phyloP scores from a whole-genome alignment of 2,329 filamentous ascomycete species.

The Sporothrix schenckii region DNA sequence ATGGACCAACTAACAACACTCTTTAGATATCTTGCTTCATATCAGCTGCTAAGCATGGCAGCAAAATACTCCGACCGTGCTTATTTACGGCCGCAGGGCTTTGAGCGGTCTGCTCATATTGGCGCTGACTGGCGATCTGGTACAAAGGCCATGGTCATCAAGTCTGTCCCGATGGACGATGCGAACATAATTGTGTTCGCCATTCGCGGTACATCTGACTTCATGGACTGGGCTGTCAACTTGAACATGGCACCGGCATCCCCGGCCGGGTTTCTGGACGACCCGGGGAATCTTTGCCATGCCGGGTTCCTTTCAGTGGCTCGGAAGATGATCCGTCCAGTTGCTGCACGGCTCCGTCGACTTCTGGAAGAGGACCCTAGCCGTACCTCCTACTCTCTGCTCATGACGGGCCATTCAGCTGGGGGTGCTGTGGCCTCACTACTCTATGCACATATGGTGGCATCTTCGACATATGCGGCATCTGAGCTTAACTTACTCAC shows the following conservation, averaged over 20 bases:
- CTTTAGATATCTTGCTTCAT: conserved; percentile 69
- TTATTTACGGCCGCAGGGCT: conserved; percentile 65
- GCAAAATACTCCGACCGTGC: conserved; percentile 76
- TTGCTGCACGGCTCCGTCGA: conserved; percentile 69
- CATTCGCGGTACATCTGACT: conserved; percentile 76
- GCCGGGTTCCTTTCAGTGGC: conserved; percentile 78
- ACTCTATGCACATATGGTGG: conserved; percentile 80
- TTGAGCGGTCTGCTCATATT: conserved; percentile 69
- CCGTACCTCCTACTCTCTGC: conserved; percentile 66
- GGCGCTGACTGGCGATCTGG: conserved; percentile 71
- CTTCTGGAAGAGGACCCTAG: conserved; percentile 72
- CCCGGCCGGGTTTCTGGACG: conserved; percentile 74
- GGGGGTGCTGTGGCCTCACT: conserved; percentile 81
- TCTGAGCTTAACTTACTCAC: conserved; percentile 73
- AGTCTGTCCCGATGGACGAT: conserved; percentile 76
- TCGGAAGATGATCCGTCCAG: conserved; percentile 71
- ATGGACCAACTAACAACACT: neutral
- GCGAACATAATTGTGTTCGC: conserved; percentile 81
- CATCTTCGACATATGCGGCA: conserved; percentile 54
- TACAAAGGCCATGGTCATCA: conserved; percentile 85
- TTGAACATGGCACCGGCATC: conserved; percentile 68
- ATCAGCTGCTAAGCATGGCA: conserved; percentile 75
- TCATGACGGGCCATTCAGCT: conserved; percentile 85
- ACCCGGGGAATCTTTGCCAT: conserved; percentile 76
- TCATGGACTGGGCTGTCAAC: conserved; percentile 87